These are phyloP conservation scores for Madurella fahalii DNA, from an alignment of 2,329 filamentous ascomycete genomes.

Conservation along the genomic window DNA sequence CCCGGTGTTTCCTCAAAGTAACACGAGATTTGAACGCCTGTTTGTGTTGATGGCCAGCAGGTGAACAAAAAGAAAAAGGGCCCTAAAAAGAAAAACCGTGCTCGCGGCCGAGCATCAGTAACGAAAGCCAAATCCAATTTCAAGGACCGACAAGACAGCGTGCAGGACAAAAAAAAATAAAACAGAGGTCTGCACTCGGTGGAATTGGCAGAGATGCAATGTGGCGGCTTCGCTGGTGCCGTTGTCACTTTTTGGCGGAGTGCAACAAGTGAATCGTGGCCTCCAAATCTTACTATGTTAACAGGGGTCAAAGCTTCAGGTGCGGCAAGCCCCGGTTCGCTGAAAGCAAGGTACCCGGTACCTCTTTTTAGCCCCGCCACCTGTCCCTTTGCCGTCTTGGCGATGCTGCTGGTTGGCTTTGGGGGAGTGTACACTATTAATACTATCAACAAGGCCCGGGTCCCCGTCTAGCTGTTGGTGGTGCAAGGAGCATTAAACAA, in stretches of 20 bases:
- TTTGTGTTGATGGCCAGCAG: not conserved
- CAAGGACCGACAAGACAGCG: not conserved
- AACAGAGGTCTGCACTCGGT: conserved; percentile 3
- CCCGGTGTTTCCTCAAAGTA: not conserved
- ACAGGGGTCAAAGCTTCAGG: conserved; percentile 27
- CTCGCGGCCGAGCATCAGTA: conserved; percentile 2
- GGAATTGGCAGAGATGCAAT: conserved; percentile 15
- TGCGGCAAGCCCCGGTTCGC: conserved; percentile 12
- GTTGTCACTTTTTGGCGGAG: conserved; percentile 15
- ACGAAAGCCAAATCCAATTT: not conserved
- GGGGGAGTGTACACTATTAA: too few species aligned
- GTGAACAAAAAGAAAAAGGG: not conserved
- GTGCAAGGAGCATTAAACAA: too few species aligned
- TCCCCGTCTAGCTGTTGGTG: too few species aligned
- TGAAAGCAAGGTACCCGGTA: not conserved
- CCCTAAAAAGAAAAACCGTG: not conserved
- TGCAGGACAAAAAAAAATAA: conserved; percentile 12
- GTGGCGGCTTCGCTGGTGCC: conserved; percentile 21
- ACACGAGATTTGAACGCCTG: not conserved
- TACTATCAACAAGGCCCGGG: too few species aligned
- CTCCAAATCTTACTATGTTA: conserved; percentile 32
- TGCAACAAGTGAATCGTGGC: conserved; percentile 34
- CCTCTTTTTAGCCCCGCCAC: conserved; percentile 3
- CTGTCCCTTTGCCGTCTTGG: conserved; percentile 3
- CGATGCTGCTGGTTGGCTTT: not conserved